These are phyloP conservation scores for Diplodia intermedia DNA, from an alignment of 2,329 filamentous ascomycete species.

Conservation along the genomic window DNA sequence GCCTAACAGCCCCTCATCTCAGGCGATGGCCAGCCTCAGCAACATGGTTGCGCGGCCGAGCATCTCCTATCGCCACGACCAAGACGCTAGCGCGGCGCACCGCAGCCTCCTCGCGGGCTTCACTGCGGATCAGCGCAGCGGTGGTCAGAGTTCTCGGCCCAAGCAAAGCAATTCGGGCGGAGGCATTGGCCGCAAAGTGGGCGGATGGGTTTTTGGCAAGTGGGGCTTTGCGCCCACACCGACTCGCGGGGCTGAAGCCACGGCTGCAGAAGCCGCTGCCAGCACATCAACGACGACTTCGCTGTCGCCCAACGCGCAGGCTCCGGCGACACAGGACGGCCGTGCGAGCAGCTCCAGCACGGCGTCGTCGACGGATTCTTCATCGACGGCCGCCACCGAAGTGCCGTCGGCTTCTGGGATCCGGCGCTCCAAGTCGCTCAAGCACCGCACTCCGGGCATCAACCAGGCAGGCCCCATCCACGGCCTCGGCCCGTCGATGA, in stretches of 20 bases:
- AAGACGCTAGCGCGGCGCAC: slow-evolving; percentile 60
- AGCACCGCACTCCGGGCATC: slow-evolving; percentile 44
- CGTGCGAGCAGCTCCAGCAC: slow-evolving; percentile 25
- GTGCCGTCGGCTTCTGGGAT: slow-evolving; percentile 8
- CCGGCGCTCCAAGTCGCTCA: slow-evolving; percentile 19
- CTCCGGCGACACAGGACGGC: slow-evolving; percentile 12
- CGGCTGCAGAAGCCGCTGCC: slow-evolving; percentile 16
- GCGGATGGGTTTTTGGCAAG: slow-evolving; percentile 69
- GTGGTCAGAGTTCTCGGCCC: slow-evolving; percentile 21
- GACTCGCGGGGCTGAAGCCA: slow-evolving; percentile 27
- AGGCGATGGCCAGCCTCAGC: slow-evolving; percentile 38
- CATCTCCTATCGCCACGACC: slow-evolving; percentile 48
- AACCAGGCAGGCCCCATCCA: slow-evolving; percentile 50
- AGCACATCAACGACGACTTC: slow-evolving; percentile 33
- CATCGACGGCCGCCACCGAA: slow-evolving; percentile 10
- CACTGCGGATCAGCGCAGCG: slow-evolving; percentile 36
- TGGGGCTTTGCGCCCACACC: slow-evolving; percentile 62
- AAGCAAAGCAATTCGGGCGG: slow-evolving; percentile 24
- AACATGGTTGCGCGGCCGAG: slow-evolving; percentile 51
- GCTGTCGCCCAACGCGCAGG: slow-evolving; percentile 24
- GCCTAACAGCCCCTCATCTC: slow-evolving; percentile 48
- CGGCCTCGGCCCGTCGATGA: slow-evolving; percentile 46
- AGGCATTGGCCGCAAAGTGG: slow-evolving; percentile 61
- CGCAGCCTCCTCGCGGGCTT: slow-evolving; percentile 55
- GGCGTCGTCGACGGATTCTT: slow-evolving; percentile 1